A percentile compares a stretch with the other conserved stretches of the same genome.
phyloP scores from a whole-genome alignment of 2,329 filamentous ascomycete genomes.

The Monilinia laxa region DNA sequence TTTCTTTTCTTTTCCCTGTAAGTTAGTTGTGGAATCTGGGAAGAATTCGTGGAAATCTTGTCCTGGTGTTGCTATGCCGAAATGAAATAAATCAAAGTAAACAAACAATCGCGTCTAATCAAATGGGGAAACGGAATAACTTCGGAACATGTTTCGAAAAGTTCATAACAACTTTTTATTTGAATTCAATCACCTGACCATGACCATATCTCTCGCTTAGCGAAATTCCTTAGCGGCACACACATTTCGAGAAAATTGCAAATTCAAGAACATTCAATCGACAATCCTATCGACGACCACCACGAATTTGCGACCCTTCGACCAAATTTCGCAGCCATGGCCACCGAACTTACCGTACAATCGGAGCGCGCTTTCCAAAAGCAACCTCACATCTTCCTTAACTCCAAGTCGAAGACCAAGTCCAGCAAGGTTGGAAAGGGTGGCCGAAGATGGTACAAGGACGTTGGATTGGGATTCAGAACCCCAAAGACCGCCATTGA shows the following conservation, averaged over 20 bases:
- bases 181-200: conserved; percentile 11
- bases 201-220: conserved; percentile 25
- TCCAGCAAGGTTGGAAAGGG: conserved; percentile 83
- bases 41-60: conserved; percentile 24
- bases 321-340: conserved; percentile 58
- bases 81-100: conserved; percentile 32
- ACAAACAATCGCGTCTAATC: conserved; percentile 24
- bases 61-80: conserved; percentile 27
- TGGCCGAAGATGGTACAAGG: conserved; percentile 98
- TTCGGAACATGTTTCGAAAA: not conserved
- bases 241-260: conserved; percentile 28
- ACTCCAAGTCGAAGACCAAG: conserved; percentile 89
- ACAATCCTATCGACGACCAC: conserved; percentile 27
- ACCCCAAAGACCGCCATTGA: conserved; percentile 99
- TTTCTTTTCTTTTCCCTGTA: not conserved
- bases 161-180: not conserved
- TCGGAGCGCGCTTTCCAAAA: conserved; percentile 99
- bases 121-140: conserved; percentile 1
- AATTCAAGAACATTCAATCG: conserved; percentile 25
- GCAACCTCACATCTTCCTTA: conserved; percentile 99
- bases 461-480: conserved; percentile 98
- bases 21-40: conserved; percentile 16
- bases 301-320: conserved; percentile 38
- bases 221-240: conserved; percentile 28
- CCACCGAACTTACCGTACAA: conserved; percentile 99